A percentile compares a stretch with the other conserved stretches of the same genome.
These are phyloP conservation scores for Starmera amethionina DNA, from an alignment of 805 yeast species.

Conservation along the genomic window DNA sequence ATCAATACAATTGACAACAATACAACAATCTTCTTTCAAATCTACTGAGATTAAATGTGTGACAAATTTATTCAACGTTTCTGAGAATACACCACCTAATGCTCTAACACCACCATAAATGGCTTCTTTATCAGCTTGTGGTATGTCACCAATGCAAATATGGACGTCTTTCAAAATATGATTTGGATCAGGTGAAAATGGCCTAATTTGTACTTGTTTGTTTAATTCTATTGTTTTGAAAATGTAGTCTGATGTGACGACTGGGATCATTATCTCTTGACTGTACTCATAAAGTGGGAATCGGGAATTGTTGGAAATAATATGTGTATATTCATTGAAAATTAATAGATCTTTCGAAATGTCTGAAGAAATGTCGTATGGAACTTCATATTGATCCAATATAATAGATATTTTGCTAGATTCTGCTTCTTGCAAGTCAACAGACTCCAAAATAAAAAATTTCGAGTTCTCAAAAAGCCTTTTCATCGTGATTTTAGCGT, in stretches of 20 bases:
- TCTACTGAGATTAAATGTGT: slow-evolving; percentile 67
- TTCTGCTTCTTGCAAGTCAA: slow-evolving; percentile 1
- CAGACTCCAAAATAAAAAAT: slow-evolving; percentile 5
- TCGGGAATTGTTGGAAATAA: slow-evolving; percentile 38
- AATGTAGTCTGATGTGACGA: slow-evolving; percentile 57
- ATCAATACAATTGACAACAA: slow-evolving; percentile 36
- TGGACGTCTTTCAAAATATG: slow-evolving; percentile 53
- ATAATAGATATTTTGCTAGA: slow-evolving; percentile 6
- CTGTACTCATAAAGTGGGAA: slow-evolving; percentile 43
- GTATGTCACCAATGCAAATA: slow-evolving; percentile 49
- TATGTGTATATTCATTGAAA: slow-evolving; percentile 24
- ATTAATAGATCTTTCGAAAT: slow-evolving; percentile 10
- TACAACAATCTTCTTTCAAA: slow-evolving; percentile 46
- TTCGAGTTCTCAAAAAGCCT: slow-evolving; percentile 5
- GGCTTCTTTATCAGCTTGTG: slow-evolving; percentile 54
- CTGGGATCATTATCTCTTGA: slow-evolving; percentile 47
- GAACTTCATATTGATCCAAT: slow-evolving; percentile 15
- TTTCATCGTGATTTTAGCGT: neutral
- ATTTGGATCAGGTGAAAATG: slow-evolving; percentile 64
- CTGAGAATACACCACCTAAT: slow-evolving; percentile 69
- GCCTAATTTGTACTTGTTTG: slow-evolving; percentile 39
- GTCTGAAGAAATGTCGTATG: slow-evolving; percentile 10
- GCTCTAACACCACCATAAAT: slow-evolving; percentile 56
- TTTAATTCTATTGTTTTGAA: slow-evolving; percentile 31
- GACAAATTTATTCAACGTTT: slow-evolving; percentile 52